phyloP scores from a whole-genome alignment of 2,329 filamentous ascomycete genomes.

The Xylariaceae sp. region DNA sequence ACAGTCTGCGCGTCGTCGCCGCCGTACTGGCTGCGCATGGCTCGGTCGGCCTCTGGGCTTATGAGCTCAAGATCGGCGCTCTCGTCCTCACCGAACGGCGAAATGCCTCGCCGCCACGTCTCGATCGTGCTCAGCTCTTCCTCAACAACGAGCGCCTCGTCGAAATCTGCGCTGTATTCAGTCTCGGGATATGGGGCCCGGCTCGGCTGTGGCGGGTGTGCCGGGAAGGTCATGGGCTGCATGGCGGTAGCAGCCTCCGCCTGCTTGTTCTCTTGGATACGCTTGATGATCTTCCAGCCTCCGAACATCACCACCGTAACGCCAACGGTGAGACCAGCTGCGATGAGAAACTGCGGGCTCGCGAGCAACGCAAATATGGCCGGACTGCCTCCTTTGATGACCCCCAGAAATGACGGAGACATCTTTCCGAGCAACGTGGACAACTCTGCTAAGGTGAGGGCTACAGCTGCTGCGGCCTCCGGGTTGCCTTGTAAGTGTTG shows the following conservation, averaged over 20 bases:
- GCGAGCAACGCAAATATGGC: slow-evolving; percentile 82
- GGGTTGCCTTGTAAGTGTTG: slow-evolving; percentile 70
- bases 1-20: slow-evolving; percentile 32
- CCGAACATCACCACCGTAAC: slow-evolving; percentile 96
- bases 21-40: slow-evolving; percentile 36
- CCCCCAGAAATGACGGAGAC: slow-evolving; percentile 71
- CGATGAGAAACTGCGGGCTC: slow-evolving; percentile 91
- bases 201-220: slow-evolving; percentile 8
- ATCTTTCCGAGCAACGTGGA: slow-evolving; percentile 78
- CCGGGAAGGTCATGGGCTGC: slow-evolving; percentile 28
- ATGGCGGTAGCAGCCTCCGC: slow-evolving; percentile 12
- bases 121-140: slow-evolving; percentile 57
- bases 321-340: slow-evolving; percentile 80
- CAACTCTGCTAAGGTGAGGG: slow-evolving; percentile 86
- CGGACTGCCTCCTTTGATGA: slow-evolving; percentile 77
- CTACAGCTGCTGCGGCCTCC: slow-evolving; percentile 89
- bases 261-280: slow-evolving; percentile 51
- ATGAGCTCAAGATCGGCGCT: slow-evolving; percentile 53
- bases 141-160: slow-evolving; percentile 54
- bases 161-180: slow-evolving; percentile 32
- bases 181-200: slow-evolving; percentile 19
- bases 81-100: slow-evolving; percentile 41
- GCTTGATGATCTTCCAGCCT: slow-evolving; percentile 96
- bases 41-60: slow-evolving; percentile 49
- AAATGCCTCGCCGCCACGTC: slow-evolving; percentile 54